These are phyloP conservation scores for Arthrobotrys conoides DNA, from an alignment of 2,329 filamentous ascomycete species.

Conservation along the genomic window DNA sequence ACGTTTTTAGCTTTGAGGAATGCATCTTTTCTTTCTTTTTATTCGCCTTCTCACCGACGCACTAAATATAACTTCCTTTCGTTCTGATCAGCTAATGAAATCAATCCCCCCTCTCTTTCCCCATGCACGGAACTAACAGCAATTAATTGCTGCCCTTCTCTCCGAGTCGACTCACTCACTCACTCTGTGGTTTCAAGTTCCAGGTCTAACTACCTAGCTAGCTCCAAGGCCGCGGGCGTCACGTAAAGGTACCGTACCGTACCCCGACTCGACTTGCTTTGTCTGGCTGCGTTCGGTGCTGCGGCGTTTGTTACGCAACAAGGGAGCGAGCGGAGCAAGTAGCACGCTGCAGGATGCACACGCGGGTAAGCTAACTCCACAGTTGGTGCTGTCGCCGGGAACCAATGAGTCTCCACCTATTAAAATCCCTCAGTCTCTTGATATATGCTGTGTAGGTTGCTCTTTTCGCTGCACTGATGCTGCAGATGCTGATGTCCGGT, in stretches of 20 bases:
- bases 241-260: slow-evolving; percentile 28
- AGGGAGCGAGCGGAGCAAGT: slow-evolving; percentile 31
- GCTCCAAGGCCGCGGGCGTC: slow-evolving; percentile 12
- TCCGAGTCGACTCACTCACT: slow-evolving; percentile 34
- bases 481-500: slow-evolving; percentile 21
- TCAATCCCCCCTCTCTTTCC: slow-evolving; percentile 5
- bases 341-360: slow-evolving; percentile 46
- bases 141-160: slow-evolving; percentile 30
- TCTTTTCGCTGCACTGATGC: slow-evolving; percentile 3
- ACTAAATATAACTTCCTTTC: slow-evolving; percentile 19
- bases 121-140: background rate
- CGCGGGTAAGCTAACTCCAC: slow-evolving; percentile 57
- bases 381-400: slow-evolving; percentile 38
- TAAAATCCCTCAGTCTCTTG: slow-evolving; percentile 59
- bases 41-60: slow-evolving; percentile 23
- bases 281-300: slow-evolving; percentile 36
- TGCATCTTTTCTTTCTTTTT: slow-evolving; percentile 38
- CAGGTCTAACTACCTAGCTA: slow-evolving; percentile 5
- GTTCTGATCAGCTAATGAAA: slow-evolving; percentile 1
- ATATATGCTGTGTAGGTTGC: slow-evolving; percentile 12
- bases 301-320: slow-evolving; percentile 54
- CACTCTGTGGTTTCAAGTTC: slow-evolving; percentile 20
- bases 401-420: slow-evolving; percentile 51
- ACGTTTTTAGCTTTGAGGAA: slow-evolving; percentile 44
- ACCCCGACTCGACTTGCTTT: slow-evolving; percentile 56